Percentiles rank a stretch among this genome's conserved stretches.
Conservation (phyloP, 441 rosid species). For the Flueggea neowawraea region DNA sequence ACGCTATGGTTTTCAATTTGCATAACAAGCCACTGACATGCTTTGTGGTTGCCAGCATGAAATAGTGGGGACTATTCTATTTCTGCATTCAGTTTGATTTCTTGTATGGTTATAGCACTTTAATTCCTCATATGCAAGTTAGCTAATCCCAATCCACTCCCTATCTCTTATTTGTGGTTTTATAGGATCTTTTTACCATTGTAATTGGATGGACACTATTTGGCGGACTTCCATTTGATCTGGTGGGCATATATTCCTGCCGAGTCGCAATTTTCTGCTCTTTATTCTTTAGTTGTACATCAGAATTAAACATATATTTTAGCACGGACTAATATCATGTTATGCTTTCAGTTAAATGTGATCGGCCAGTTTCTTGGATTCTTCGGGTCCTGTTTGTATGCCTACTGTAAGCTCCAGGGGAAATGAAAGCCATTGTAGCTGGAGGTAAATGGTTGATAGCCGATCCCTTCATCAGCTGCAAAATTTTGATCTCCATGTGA, state of each 20-base stretch:
- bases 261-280: not conserved
- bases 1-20: too few relatives aligned
- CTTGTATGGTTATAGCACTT: not conserved
- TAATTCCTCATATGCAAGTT: not conserved
- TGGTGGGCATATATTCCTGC: slow-evolving; percentile 40
- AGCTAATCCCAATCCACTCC: not conserved
- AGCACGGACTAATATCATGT: not conserved
- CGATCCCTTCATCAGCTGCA: slow-evolving; percentile 5
- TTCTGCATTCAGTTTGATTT: not conserved
- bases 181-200: slow-evolving; percentile 81
- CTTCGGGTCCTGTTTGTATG: slow-evolving; percentile 57
- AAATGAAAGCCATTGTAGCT: slow-evolving; percentile 21
- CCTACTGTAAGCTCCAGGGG: slow-evolving; percentile 49
- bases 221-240: slow-evolving; percentile 94
- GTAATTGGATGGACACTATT: slow-evolving; percentile 88
- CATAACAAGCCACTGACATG: too few relatives aligned
- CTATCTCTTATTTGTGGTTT: slow-evolving; percentile 6
- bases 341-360: slow-evolving; percentile 43
- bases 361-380: slow-evolving; percentile 60
- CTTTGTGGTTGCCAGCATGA: too few relatives aligned
- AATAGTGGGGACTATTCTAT: too few relatives aligned
- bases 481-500: slow-evolving; percentile 13
- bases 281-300: not conserved
- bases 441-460: slow-evolving; percentile 17
- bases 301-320: not conserved